Conservation (phyloP, 2,329 filamentous ascomycete species). For the Curvularia sp. region DNA sequence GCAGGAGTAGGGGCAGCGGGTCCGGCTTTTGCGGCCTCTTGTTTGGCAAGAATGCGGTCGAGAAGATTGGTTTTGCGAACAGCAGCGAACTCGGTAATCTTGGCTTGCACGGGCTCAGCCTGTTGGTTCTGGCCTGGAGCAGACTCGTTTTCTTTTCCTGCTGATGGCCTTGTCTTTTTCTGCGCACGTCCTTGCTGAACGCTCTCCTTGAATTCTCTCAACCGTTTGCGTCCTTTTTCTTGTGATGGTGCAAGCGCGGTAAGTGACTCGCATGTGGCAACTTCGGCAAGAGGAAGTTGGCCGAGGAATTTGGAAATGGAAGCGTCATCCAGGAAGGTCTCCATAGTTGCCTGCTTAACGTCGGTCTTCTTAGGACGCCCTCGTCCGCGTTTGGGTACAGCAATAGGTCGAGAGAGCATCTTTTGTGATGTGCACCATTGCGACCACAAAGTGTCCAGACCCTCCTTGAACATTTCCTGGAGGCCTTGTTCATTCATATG, state of each 20-base stretch:
- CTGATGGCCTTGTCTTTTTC: conserved; percentile 39
- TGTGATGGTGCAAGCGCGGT: conserved; percentile 64
- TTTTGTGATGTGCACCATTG: conserved; percentile 46
- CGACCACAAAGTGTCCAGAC: conserved; percentile 56
- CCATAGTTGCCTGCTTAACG: conserved; percentile 58
- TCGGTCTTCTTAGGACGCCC: conserved; percentile 43
- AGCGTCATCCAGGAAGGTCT: conserved; percentile 46
- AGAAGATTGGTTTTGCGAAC: conserved; percentile 56
- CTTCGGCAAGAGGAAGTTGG: conserved; percentile 62
- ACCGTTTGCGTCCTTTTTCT: conserved; percentile 70
- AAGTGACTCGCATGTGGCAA: conserved; percentile 61
- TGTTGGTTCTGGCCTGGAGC: conserved; percentile 16
- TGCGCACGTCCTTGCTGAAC: conserved; percentile 52
- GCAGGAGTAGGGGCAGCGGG: conserved; percentile 51
- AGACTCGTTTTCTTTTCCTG: conserved; percentile 44
- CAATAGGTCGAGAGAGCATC: conserved; percentile 35
- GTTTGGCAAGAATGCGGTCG: conserved; percentile 60
- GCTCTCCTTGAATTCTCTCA: conserved; percentile 72
- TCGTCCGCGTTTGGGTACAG: conserved; percentile 45
- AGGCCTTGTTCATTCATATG: conserved; percentile 56
- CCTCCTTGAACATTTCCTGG: conserved; percentile 59
- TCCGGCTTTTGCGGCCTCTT: conserved; percentile 49
- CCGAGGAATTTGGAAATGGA: conserved; percentile 58
- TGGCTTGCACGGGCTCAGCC: conserved; percentile 37
- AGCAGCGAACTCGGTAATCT: conserved; percentile 49